Evolutionary conservation across 1,139 yeast species (phyloP).

Genomic region (Arxiozyma slooffiae): DNA sequence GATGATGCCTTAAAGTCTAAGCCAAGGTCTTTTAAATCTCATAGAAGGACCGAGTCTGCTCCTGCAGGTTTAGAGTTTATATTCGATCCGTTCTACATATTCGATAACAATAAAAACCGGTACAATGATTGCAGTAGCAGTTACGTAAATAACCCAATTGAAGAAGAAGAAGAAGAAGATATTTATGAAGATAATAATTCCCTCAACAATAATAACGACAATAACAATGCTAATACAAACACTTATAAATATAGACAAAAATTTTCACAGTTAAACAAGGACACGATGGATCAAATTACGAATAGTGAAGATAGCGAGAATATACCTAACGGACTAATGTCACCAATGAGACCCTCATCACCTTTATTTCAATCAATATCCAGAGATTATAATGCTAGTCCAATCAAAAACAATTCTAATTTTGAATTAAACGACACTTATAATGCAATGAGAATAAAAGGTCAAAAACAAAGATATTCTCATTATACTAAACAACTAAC

Average conservation of each 20-base stretch:
- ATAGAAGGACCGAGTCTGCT: conserved; percentile 42
- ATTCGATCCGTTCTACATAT: background rate
- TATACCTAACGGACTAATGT: conserved; percentile 13
- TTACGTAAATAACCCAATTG: conserved; percentile 3
- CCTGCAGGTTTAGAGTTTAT: conserved; percentile 35
- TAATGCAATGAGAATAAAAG: conserved; percentile 25
- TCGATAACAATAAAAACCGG: background rate
- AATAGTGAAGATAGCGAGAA: background rate
- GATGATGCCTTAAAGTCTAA: conserved; percentile 42
- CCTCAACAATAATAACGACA: background rate
- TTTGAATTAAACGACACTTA: conserved; percentile 8
- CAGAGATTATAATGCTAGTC: conserved; percentile 3
- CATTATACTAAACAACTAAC: conserved; percentile 26
- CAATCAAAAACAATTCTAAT: conserved; percentile 2
- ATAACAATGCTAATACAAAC: background rate
- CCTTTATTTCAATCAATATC: conserved; percentile 7
- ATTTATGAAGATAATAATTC: background rate
- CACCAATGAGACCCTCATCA: conserved; percentile 23
- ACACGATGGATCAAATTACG: too few relatives aligned
- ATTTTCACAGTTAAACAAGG: background rate
- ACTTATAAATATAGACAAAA: background rate
- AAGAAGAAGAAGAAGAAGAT: conserved; percentile 9
- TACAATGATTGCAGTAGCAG: background rate
- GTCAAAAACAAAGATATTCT: conserved; percentile 28
- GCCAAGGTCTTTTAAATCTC: conserved; percentile 29